Conservation (phyloP, 139 green algal genomes). For the Deuterostichococcus epilithicus region DNA sequence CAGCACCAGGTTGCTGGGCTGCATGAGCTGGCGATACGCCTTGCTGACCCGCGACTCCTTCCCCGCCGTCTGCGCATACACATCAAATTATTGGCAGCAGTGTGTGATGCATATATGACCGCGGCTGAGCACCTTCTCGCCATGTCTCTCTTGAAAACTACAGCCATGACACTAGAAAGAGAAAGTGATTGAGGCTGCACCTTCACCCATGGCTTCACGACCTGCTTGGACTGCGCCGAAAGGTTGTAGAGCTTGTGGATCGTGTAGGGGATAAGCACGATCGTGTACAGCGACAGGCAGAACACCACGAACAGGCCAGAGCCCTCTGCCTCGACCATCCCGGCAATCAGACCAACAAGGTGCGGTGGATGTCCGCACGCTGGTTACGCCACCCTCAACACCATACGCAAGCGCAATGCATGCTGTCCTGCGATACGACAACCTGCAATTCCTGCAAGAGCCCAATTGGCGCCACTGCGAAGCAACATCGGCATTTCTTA, state of each 20-base stretch:
- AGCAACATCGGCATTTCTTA: no score
- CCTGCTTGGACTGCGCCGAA: conserved; percentile 35
- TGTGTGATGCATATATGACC: not conserved
- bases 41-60: not conserved
- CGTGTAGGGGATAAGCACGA: conserved; percentile 73
- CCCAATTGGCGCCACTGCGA: no score
- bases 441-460: no score
- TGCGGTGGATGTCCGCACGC: no score
- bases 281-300: conserved; percentile 58
- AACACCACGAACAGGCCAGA: conserved; percentile 76
- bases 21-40: not conserved
- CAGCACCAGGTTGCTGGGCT: conserved; percentile 48
- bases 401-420: no score
- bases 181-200: not conserved
- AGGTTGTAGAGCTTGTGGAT: conserved; percentile 53
- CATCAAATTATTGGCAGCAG: conserved; percentile 2
- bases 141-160: not conserved
- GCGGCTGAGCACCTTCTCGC: no score
- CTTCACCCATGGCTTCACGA: conserved; percentile 23
- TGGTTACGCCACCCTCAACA: no score
- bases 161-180: not conserved
- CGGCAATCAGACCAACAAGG: no score
- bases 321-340: conserved; percentile 30
- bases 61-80: conserved; percentile 19
- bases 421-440: no score